Percentiles rank a stretch among this genome's conserved stretches.
Conservation (phyloP, 108 stramenopile species). For the Parietichytrium sp. region DNA sequence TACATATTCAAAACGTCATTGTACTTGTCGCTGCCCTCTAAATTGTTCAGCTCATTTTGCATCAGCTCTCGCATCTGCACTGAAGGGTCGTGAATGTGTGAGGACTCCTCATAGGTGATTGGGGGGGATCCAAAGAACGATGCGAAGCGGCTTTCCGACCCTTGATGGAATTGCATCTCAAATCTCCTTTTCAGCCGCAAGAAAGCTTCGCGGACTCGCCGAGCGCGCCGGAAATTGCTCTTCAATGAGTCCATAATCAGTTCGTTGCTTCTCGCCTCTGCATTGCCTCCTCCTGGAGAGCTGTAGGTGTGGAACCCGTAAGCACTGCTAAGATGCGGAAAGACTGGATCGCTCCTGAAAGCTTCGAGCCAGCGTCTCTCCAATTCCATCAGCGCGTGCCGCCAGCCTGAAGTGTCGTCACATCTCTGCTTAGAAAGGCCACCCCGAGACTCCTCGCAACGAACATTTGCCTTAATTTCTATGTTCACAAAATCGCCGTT, state of each 20-base stretch:
- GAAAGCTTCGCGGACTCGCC: conserved; percentile 24
- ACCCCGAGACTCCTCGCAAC: too few relatives aligned
- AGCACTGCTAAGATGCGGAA: background rate
- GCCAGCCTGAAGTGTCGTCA: background rate
- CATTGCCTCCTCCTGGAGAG: too few relatives aligned
- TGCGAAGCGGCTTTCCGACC: background rate
- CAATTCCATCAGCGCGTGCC: background rate
- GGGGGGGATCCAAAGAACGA: background rate
- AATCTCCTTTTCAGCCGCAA: background rate
- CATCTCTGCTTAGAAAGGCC: background rate
- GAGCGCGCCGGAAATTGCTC: background rate
- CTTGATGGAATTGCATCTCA: background rate
- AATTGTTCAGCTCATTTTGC: background rate
- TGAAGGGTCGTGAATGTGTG: background rate
- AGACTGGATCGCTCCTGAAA: background rate
- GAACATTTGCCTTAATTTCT: too few relatives aligned
- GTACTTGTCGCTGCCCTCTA: too few relatives aligned
- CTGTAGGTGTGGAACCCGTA: background rate
- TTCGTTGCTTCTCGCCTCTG: background rate
- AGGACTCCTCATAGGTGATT: background rate
- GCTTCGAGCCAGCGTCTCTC: conserved; percentile 10
- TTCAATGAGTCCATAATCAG: background rate
- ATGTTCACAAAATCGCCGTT: conserved; percentile 23
- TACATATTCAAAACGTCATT: too few relatives aligned
- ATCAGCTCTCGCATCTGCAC: background rate